These are phyloP conservation scores for Phlebiopsis gigantea DNA, from an alignment of 768 basidiomycete genomes.

Conservation along the genomic window DNA sequence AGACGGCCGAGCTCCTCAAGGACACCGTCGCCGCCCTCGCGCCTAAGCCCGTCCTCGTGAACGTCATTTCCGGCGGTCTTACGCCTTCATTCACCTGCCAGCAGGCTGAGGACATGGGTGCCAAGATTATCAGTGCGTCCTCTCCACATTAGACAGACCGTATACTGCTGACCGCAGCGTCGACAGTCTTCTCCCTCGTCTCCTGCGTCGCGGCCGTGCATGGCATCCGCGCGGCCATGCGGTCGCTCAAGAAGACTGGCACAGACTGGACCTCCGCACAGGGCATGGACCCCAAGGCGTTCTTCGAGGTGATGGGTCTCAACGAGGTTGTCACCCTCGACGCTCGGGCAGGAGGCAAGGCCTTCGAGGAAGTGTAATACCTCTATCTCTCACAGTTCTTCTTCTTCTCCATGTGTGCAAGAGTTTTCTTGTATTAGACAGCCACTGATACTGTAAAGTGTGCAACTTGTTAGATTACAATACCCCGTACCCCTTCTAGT, in stretches of 20 bases:
- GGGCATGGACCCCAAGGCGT: conserved; percentile 72
- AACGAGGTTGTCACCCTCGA: conserved; percentile 51
- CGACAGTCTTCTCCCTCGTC: conserved; percentile 65
- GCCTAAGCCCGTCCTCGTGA: conserved; percentile 74
- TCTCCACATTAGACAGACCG: background rate
- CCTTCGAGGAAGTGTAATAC: conserved; percentile 47
- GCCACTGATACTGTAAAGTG: background rate
- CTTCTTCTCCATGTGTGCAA: background rate
- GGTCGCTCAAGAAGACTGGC: conserved; percentile 68
- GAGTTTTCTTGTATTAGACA: background rate
- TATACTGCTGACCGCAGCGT: background rate
- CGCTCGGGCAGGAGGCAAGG: conserved; percentile 50
- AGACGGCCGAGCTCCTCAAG: conserved; percentile 57
- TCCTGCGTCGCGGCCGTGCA: conserved; percentile 75
- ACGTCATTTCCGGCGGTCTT: conserved; percentile 74
- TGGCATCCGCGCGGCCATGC: conserved; percentile 69
- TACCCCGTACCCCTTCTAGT: background rate
- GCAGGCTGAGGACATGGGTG: conserved; percentile 65
- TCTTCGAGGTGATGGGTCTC: conserved; percentile 74
- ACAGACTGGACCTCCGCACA: conserved; percentile 57
- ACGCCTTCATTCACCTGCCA: conserved; percentile 68
- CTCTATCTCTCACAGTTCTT: background rate
- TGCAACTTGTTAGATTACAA: background rate
- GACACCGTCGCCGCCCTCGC: conserved; percentile 61
- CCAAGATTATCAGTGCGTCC: conserved; percentile 70